These are phyloP conservation scores for Sindora glabra DNA, from an alignment of 306 rosid genomes.

Conservation along the genomic window DNA sequence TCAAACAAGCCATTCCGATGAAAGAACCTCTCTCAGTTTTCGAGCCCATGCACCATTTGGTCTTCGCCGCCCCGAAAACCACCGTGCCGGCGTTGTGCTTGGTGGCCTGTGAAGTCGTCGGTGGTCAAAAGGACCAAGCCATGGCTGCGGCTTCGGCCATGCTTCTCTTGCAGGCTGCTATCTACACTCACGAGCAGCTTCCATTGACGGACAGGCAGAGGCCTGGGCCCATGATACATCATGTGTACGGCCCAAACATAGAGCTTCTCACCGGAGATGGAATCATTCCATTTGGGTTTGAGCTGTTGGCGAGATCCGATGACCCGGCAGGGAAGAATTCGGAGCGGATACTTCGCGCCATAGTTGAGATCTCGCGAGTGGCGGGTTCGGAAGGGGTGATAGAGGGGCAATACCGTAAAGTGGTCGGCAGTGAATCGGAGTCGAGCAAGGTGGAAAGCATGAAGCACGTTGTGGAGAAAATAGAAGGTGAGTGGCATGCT, in stretches of 20 bases:
- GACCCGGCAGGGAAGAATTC: slow-evolving; percentile 21
- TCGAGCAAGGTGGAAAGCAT: background rate
- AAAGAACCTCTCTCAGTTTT: slow-evolving; percentile 47
- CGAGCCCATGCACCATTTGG: slow-evolving; percentile 54
- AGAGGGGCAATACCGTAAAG: slow-evolving; percentile 25
- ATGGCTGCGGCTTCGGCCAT: slow-evolving; percentile 64
- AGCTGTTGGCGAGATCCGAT: slow-evolving; percentile 28
- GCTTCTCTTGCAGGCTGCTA: slow-evolving; percentile 27
- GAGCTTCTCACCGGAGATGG: slow-evolving; percentile 48
- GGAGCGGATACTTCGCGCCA: slow-evolving; percentile 37
- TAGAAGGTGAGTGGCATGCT: slow-evolving; percentile 57
- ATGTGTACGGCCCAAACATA: slow-evolving; percentile 18
- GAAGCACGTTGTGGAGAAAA: slow-evolving; percentile 13
- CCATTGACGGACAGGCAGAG: slow-evolving; percentile 16
- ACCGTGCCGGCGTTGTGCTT: slow-evolving; percentile 56
- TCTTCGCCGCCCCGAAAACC: slow-evolving; percentile 33
- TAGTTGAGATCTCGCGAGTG: slow-evolving; percentile 48
- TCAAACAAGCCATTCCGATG: slow-evolving; percentile 33
- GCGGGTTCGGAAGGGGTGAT: slow-evolving; percentile 44
- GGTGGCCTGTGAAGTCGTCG: slow-evolving; percentile 62
- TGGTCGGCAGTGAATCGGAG: background rate
- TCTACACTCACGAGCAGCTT: slow-evolving; percentile 39
- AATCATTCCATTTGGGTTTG: slow-evolving; percentile 42
- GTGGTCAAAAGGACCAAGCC: slow-evolving; percentile 42
- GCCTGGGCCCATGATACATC: background rate